Base-by-base conservation (phyloP, 768 basidiomycete genomes). In the Leucocoprinus birnbaumii region DNA sequence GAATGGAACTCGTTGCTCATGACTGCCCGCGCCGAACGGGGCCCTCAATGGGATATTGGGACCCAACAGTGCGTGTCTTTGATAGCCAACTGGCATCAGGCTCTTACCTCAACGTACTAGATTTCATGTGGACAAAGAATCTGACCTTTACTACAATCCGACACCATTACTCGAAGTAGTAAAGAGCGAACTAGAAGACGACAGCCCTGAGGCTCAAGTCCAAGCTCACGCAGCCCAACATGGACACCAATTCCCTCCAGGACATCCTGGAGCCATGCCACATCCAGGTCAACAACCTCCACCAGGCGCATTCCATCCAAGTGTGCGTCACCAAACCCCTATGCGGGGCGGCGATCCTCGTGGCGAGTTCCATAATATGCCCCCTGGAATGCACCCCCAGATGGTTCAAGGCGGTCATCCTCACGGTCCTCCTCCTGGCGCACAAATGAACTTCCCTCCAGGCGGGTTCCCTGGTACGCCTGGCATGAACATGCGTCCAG, bases 21-120 rank as follows among this genome's bases (percentile, higher is more conserved):
- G 57, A 86, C 85, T 24, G 91, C 91, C 2, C 80, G 91, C 35
- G 91, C 90, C 7, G 84, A 87, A 56, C 76, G 91, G 57, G 91
- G 91, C 0, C 91, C 91, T 3, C 90, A 91, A 62, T 93, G 90
- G 90, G 91, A 93, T 66, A 76, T 91, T 37, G 88, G 88, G 16
- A 91, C 91, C 13, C 90, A 93, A 66, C 85, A 88, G 91, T 92
- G 61, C 61, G 87, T 78, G n/a, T 45, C 46, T 56, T 14, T 4
- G 18, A 44, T 34, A 25, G 45, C 2, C 9, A 21, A 14, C 25
- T 54, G 41, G 16, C 35, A 34, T 43, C 46, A 35, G 38, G 49
- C 46, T 11, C 34, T 48, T n/a, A 34, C 41, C 9, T 25, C 6
- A 3, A 8, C 34, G 10, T 25, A 24, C 34, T 56, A 92, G 89